A percentile compares a stretch with the other conserved stretches of the same genome.
These are phyloP conservation scores for Acacia acuminata DNA, from an alignment of 306 rosid species.

Conservation along the genomic window DNA sequence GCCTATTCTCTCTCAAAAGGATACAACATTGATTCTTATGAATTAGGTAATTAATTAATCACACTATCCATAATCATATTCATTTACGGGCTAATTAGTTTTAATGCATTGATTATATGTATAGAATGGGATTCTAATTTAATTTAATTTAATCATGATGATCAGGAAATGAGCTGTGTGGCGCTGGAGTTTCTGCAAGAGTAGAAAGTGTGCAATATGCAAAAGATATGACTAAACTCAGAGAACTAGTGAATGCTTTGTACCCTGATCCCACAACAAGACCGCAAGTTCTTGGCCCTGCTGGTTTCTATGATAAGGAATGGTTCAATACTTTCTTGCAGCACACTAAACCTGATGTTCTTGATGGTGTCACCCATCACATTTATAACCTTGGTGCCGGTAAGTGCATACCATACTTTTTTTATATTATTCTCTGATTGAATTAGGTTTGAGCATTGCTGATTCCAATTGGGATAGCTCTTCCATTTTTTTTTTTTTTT, in stretches of 20 bases:
- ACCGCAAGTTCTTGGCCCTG: slow-evolving; percentile 70
- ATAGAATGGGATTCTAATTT: not conserved
- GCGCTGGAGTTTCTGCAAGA: slow-evolving; percentile 50
- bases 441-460: no score
- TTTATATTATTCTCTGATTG: no score
- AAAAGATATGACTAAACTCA: slow-evolving; percentile 49
- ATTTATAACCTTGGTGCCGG: slow-evolving; percentile 81
- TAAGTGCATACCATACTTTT: not conserved
- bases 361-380: slow-evolving; percentile 65
- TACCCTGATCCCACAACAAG: slow-evolving; percentile 44
- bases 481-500: no score
- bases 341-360: slow-evolving; percentile 44
- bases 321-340: slow-evolving; percentile 62
- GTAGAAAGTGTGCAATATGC: slow-evolving; percentile 52
- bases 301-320: slow-evolving; percentile 53
- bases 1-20: slow-evolving; percentile 55
- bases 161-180: slow-evolving; percentile 62
- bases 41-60: slow-evolving; percentile 32
- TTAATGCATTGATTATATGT: not conserved
- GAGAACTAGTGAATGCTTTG: slow-evolving; percentile 31
- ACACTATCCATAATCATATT: not conserved
- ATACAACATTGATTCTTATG: slow-evolving; percentile 67
- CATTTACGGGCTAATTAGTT: not conserved
- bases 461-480: no score
- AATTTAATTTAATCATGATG: not conserved